Percentiles rank a stretch among this genome's conserved stretches.
These are phyloP conservation scores for Excoecaria agallocha DNA, from an alignment of 345 rosid species.

Conservation along the genomic window DNA sequence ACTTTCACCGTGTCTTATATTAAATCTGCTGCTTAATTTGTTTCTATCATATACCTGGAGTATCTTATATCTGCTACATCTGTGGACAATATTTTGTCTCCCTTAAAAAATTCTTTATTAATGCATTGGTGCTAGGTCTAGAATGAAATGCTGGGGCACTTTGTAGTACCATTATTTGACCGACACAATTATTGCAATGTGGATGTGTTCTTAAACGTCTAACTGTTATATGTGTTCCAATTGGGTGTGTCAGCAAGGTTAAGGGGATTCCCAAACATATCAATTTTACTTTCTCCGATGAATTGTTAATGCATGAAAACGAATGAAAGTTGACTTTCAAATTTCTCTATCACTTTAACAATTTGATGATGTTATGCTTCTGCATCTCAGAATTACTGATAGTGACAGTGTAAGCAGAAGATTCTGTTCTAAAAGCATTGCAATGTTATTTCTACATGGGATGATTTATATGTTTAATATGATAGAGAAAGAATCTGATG, in stretches of 20 bases:
- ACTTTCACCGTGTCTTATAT: too few species aligned
- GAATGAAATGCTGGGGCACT: too few species aligned
- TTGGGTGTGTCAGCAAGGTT: not conserved
- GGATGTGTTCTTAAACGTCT: not conserved
- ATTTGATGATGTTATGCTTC: not conserved
- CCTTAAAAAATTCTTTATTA: too few species aligned
- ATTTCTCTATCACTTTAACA: not conserved
- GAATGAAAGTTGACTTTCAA: not conserved
- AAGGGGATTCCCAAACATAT: not conserved
- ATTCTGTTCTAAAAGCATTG: not conserved
- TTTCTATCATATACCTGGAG: too few species aligned
- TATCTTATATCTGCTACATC: too few species aligned
- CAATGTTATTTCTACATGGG: not conserved
- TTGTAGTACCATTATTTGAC: too few species aligned
- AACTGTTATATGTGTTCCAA: not conserved
- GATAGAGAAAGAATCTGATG: not conserved
- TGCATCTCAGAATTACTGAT: not conserved
- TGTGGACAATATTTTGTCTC: too few species aligned
- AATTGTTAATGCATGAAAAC: not conserved
- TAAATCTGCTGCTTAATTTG: too few species aligned
- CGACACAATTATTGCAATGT: not conserved
- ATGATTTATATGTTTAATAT: not conserved
- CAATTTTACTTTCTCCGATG: slow-evolving; percentile 3
- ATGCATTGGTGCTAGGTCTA: too few species aligned
- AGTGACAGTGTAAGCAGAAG: slow-evolving; percentile 3